These are phyloP conservation scores for Bipolaris gigantea DNA, from an alignment of 2,329 filamentous ascomycete genomes.

Conservation along the genomic window DNA sequence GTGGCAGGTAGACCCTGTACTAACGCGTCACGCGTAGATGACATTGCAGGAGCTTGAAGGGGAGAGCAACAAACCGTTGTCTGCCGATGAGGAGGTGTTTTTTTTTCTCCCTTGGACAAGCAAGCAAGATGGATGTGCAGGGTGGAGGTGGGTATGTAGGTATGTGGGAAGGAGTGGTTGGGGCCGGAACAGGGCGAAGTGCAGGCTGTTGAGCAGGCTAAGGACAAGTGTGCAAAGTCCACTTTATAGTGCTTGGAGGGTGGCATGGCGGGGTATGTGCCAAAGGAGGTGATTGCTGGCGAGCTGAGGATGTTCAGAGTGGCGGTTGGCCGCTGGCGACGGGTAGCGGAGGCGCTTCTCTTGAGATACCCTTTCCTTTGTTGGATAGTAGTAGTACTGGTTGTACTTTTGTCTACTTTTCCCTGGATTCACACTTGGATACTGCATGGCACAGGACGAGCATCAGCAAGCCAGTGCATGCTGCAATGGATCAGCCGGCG, in stretches of 20 bases:
- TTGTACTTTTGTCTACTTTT: background rate
- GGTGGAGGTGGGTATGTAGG: background rate
- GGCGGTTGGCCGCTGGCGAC: background rate
- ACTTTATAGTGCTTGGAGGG: background rate
- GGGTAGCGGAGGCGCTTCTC: slow-evolving; percentile 14
- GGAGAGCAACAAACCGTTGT: background rate
- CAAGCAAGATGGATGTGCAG: slow-evolving; percentile 7
- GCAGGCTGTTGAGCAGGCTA: slow-evolving; percentile 11
- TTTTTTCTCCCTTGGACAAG: background rate
- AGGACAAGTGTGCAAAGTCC: slow-evolving; percentile 1
- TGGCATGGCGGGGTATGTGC: slow-evolving; percentile 4
- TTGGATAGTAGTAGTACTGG: slow-evolving; percentile 7
- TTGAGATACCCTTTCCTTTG: slow-evolving; percentile 34
- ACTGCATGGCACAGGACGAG: too few species aligned
- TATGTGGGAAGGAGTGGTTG: background rate
- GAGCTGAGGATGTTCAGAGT: background rate
- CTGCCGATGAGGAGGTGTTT: background rate
- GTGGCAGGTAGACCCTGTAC: background rate
- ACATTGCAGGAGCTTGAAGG: slow-evolving; percentile 12
- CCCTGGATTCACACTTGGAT: too few species aligned
- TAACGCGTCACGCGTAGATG: slow-evolving; percentile 8
- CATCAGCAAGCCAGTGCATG: background rate
- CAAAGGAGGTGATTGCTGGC: background rate
- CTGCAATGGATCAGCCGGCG: slow-evolving; percentile 13
- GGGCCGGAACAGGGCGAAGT: background rate